Evolutionary conservation across 2,329 filamentous ascomycete genomes (phyloP).

Genomic region (Fusarium sambucinum): DNA sequence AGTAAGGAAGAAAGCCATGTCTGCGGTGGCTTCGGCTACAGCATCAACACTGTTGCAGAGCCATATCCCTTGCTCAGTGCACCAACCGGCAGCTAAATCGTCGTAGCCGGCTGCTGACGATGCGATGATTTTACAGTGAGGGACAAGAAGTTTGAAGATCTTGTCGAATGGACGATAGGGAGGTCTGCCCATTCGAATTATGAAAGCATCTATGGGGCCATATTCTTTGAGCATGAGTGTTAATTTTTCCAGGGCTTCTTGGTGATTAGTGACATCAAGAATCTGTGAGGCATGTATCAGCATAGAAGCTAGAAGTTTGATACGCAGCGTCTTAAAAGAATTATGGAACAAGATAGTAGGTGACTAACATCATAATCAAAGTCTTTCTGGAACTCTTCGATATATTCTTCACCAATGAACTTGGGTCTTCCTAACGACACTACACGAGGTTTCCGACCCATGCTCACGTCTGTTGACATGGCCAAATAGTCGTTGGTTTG

Average conservation of each 20-base stretch:
- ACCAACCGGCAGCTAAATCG: conserved; percentile 60
- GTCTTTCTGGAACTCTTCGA: conserved; percentile 54
- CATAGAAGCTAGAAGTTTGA: no score
- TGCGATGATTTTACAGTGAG: conserved; percentile 59
- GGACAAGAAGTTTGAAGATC: conserved; percentile 57
- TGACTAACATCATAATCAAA: conserved; percentile 55
- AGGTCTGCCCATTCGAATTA: conserved; percentile 63
- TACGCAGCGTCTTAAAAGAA: neutral
- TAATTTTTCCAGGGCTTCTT: conserved; percentile 53
- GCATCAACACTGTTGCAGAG: conserved; percentile 68
- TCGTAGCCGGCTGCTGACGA: conserved; percentile 63
- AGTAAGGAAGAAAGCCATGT: conserved; percentile 58
- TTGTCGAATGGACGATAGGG: conserved; percentile 63
- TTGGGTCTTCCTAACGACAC: conserved; percentile 57
- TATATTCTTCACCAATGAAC: conserved; percentile 55
- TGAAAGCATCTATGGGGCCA: conserved; percentile 61
- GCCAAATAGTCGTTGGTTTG: neutral
- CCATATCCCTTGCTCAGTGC: conserved; percentile 58
- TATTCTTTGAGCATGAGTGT: conserved; percentile 51
- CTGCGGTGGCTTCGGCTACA: conserved; percentile 64
- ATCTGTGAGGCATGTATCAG: conserved; percentile 19
- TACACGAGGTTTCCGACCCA: conserved; percentile 54
- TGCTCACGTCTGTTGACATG: conserved; percentile 7
- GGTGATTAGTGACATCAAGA: conserved; percentile 54
- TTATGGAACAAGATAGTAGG: rapidly evolving